Conservation (phyloP, 2,329 filamentous ascomycete genomes). For the Xylariaceae sp. region DNA sequence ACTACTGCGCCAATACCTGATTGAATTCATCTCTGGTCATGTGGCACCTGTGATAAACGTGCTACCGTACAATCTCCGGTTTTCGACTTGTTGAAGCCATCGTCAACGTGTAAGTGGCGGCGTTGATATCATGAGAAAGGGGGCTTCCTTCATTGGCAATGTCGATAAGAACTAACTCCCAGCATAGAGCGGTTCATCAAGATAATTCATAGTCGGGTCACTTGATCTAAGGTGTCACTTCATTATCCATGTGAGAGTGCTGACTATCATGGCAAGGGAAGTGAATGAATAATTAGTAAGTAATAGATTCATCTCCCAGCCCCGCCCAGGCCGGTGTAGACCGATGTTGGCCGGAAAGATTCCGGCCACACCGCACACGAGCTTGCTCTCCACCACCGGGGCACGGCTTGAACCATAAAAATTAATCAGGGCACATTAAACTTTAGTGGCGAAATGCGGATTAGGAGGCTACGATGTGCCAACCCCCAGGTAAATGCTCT, state of each 20-base stretch:
- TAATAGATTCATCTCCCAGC: conserved; percentile 19
- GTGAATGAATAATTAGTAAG: conserved; percentile 17
- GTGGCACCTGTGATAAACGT: not conserved
- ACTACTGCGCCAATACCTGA: not conserved
- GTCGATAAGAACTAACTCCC: not conserved
- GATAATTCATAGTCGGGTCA: not conserved
- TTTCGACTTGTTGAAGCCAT: conserved; percentile 8
- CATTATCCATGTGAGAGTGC: not conserved
- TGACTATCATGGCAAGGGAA: not conserved
- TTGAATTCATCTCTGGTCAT: conserved; percentile 1
- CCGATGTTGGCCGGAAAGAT: conserved; percentile 30
- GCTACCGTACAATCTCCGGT: not conserved
- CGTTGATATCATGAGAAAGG: not conserved
- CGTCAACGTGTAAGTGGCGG: conserved; percentile 3
- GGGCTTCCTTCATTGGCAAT: not conserved
- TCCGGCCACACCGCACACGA: conserved; percentile 31
- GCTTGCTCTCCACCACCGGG: not conserved
- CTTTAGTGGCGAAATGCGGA: not conserved
- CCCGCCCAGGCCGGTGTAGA: conserved; percentile 23
- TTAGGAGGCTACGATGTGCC: not conserved
- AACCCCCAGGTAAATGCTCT: not conserved
- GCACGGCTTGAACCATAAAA: not conserved
- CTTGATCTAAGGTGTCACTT: not conserved
- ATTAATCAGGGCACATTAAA: not conserved
- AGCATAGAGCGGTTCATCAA: not conserved